Percentiles rank a stretch among this genome's conserved stretches.
Conservation (phyloP, 106 monocot genomes). For the Chionographis japonica region DNA sequence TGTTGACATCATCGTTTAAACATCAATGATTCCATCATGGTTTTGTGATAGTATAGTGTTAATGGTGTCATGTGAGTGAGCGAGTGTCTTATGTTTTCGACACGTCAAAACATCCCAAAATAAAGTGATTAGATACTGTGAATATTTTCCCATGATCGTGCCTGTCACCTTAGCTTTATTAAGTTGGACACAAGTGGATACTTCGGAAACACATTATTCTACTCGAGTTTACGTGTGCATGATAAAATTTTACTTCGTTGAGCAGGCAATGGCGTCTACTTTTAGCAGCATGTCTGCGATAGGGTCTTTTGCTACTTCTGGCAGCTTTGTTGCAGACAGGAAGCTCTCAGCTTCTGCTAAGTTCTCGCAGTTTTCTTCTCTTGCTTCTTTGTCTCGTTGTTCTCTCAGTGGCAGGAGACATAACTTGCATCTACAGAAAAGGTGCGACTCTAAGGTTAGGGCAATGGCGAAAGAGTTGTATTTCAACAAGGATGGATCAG, state of each 20-base stretch:
- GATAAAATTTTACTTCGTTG: background rate
- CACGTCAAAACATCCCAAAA: no score
- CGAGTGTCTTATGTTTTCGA: no score
- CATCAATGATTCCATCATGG: no score
- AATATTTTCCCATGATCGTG: no score
- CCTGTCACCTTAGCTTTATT: no score
- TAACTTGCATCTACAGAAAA: conserved; percentile 36
- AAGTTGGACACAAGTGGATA: no score
- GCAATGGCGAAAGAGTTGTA: conserved; percentile 94
- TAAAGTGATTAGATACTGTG: no score
- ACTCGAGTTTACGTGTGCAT: no score
- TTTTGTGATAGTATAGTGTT: no score
- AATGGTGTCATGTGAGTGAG: no score
- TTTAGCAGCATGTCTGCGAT: conserved; percentile 45
- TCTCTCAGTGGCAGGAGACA: conserved; percentile 26
- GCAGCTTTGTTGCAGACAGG: conserved; percentile 37
- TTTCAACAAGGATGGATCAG: conserved; percentile 95
- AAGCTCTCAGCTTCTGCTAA: conserved; percentile 27
- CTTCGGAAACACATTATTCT: no score
- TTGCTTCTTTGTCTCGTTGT: conserved; percentile 48
- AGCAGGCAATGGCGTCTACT: conserved; percentile 59
- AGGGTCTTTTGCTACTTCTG: conserved; percentile 47
- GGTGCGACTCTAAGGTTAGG: conserved; percentile 28
- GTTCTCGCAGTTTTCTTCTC: conserved; percentile 39
- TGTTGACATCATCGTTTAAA: no score